These are phyloP conservation scores for Neurospora terricola DNA, from an alignment of 495 filamentous ascomycete species.

Conservation along the genomic window DNA sequence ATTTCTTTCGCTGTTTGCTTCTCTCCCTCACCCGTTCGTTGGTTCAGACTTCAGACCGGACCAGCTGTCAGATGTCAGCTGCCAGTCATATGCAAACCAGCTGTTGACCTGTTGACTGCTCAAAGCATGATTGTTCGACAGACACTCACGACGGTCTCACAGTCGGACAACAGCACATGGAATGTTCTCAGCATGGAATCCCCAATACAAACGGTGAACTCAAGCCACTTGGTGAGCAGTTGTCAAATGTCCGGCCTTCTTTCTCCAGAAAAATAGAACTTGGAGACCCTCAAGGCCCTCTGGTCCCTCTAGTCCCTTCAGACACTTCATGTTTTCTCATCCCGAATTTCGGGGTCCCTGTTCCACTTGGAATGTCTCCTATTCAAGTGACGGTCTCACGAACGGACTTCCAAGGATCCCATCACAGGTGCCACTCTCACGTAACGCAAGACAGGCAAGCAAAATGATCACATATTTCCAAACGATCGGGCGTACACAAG, in stretches of 20 bases:
- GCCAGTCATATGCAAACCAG: not conserved
- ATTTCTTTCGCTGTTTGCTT: not conserved
- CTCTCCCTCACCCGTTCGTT: not conserved
- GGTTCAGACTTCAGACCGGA: not conserved
- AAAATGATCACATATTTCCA: not conserved
- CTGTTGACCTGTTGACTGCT: not conserved
- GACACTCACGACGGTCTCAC: not conserved
- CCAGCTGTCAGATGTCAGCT: not conserved
- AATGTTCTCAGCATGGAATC: not conserved
- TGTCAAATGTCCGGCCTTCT: not conserved
- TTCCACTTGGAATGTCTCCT: not conserved
- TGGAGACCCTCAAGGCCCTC: not conserved
- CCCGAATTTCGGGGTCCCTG: not conserved
- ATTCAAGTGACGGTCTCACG: not conserved
- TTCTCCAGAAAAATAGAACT: not conserved
- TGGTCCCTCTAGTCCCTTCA: too few relatives aligned
- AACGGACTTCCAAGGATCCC: not conserved
- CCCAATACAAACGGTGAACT: not conserved
- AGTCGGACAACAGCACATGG: not conserved
- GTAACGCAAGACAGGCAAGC: not conserved
- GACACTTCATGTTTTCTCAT: too few relatives aligned
- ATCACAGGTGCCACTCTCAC: not conserved
- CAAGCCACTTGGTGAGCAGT: not conserved
- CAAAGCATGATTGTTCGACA: not conserved
- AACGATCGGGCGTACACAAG: not conserved